Evolutionary conservation across 768 basidiomycete genomes (phyloP).

Genomic region (Dioszegia crocea): DNA sequence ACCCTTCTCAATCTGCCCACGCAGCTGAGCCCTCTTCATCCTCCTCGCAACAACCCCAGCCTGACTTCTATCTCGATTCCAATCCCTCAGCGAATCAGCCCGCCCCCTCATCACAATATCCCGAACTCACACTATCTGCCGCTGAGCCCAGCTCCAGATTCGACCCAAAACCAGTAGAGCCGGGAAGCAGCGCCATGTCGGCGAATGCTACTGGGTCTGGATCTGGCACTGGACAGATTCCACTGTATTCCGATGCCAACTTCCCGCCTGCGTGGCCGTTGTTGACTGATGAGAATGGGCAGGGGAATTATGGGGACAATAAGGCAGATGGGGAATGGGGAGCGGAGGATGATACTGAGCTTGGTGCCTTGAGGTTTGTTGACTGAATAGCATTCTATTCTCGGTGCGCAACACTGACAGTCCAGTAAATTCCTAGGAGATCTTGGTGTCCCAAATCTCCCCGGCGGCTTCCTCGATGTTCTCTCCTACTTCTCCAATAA

Average conservation of each 20-base stretch:
- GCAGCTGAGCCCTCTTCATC: background rate
- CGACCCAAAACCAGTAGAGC: background rate
- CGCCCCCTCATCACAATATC: background rate
- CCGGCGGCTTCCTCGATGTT: slow-evolving; percentile 38
- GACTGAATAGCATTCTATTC: background rate
- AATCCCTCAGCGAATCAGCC: background rate
- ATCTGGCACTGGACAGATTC: background rate
- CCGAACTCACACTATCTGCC: background rate
- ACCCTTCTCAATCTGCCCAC: background rate
- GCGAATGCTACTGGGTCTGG: background rate
- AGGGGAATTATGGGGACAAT: slow-evolving; percentile 14
- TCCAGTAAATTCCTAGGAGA: slow-evolving; percentile 38
- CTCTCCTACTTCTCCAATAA: slow-evolving; percentile 22
- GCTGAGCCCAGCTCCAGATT: background rate
- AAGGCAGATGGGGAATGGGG: slow-evolving; percentile 21
- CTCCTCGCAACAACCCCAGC: background rate
- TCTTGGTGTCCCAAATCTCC: slow-evolving; percentile 34
- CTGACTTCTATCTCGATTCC: background rate
- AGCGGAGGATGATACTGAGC: slow-evolving; percentile 27
- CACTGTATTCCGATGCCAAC: slow-evolving; percentile 34
- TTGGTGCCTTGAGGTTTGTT: slow-evolving; percentile 39
- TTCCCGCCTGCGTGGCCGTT: slow-evolving; percentile 45
- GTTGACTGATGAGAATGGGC: slow-evolving; percentile 24
- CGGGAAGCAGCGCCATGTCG: background rate
- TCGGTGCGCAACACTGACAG: background rate